Conservation (phyloP, 164 flowering plant species). For the Malania oleifera region DNA sequence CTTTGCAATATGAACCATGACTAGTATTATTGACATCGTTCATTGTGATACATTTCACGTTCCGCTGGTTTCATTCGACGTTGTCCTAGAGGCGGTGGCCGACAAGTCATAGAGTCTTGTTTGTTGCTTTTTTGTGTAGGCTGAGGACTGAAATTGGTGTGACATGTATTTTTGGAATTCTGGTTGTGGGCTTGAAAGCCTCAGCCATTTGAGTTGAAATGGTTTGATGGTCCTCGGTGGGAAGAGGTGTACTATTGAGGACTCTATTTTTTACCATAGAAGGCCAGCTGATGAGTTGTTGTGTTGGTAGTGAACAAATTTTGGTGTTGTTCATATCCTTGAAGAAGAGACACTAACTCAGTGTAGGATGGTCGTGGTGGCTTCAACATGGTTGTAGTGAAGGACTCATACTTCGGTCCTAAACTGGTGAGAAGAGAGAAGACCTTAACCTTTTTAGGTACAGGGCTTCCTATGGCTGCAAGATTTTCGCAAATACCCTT, state of each 20-base stretch:
- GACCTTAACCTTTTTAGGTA: no score
- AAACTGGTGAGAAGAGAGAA: no score
- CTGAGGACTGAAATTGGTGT: background rate
- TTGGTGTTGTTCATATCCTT: background rate
- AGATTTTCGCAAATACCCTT: no score
- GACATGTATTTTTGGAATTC: background rate
- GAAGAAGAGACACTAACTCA: background rate
- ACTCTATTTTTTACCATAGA: background rate
- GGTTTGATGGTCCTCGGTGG: background rate
- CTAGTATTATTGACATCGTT: background rate
- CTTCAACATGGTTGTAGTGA: conserved; percentile 3
- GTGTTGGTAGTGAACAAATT: background rate
- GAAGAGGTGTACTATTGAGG: background rate
- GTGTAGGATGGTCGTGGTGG: conserved; percentile 1
- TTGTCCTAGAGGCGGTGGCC: conserved; percentile 1
- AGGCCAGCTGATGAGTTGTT: conserved; percentile 1
- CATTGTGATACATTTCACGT: no score
- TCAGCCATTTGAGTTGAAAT: conserved; percentile 2
- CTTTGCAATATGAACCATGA: conserved; percentile 1
- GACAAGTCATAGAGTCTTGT: background rate
- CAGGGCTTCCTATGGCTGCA: no score
- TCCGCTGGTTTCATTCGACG: background rate
- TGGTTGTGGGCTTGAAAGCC: conserved; percentile 1
- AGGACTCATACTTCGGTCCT: background rate
- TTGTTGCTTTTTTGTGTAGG: background rate